Evolutionary conservation across 805 yeast genomes (phyloP), one percentile per base, ranked within the genome.

Genomic region (Monosporozyma servazzii): DNA sequence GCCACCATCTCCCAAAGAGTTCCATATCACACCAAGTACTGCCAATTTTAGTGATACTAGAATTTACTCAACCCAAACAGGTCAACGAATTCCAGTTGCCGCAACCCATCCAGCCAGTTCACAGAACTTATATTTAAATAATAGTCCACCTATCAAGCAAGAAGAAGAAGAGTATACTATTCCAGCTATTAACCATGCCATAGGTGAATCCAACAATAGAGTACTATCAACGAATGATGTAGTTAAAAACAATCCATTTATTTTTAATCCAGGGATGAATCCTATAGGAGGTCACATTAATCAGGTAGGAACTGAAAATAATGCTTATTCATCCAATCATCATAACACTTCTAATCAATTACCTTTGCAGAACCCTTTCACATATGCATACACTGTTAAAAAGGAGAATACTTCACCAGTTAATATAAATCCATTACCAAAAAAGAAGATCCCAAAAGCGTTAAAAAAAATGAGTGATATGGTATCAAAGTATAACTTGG

Each of bases 391-490:
- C 15, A 13, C 44, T 15, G 15, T 9, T 3, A 41, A 21, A 17
- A 21, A 41, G 17, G 15, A 10, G 21, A n/a, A 41, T 13, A 5
- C 9, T 21, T 7, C 27, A 11, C 30, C 30, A 41, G 23, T 10
- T 13, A 20, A 9, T 5, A 5, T 41, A 11, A 20, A 8, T 7
- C 29, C 44, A 20, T 41, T 21, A 21, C 44, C 44, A 17, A 27
- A 36, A 20, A 20, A 33, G 31, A 47, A 44, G 18, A 39, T 51
- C 3, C 69, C 69, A 3, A 65, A 63, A 49, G 55, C 65, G 15
- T 47, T 65, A 29, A 63, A 57, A 44, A 59, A 56, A 43, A 59
- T 65, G 60, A 62, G 57, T 29, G 54, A 59, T 41, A 48, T 65
- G 3, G 67, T 60, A 7, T 56, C 56, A 36, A 64, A 63, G 39